Evolutionary conservation across 2,329 filamentous ascomycete genomes (phyloP).

Genomic region (Fusarium oligoseptatum): DNA sequence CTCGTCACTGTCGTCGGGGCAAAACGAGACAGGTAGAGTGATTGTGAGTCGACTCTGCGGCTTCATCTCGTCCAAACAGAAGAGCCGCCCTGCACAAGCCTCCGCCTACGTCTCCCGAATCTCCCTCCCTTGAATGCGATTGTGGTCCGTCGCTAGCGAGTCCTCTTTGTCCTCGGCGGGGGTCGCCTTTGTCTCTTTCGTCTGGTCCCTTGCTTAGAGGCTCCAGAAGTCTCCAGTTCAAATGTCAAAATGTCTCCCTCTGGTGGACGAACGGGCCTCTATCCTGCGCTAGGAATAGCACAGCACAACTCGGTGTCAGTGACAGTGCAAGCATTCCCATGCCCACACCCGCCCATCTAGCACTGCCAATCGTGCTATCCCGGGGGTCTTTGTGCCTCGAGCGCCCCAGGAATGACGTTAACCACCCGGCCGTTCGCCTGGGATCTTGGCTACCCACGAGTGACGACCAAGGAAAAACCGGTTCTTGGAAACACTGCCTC

Average conservation of each 20-base stretch:
- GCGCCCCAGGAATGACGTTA: conserved; percentile 42
- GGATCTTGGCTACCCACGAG: conserved; percentile 27
- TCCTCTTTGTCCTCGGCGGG: conserved; percentile 21
- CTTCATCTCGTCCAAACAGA: conserved; percentile 19
- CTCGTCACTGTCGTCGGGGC: conserved; percentile 13
- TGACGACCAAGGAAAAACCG: conserved; percentile 24
- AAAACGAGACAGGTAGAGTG: conserved; percentile 27
- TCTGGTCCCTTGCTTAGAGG: conserved; percentile 6
- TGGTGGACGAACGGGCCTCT: conserved; percentile 35
- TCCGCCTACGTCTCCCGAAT: conserved; percentile 32
- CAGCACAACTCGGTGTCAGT: conserved; percentile 17
- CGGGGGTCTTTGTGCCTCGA: conserved; percentile 29
- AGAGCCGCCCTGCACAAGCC: not conserved
- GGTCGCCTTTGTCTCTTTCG: conserved; percentile 28
- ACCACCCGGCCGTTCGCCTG: not conserved
- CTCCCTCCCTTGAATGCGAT: conserved; percentile 29
- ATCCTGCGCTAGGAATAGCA: conserved; percentile 41
- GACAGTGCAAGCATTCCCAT: conserved; percentile 40
- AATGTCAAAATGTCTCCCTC: conserved; percentile 35
- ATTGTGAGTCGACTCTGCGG: conserved; percentile 27
- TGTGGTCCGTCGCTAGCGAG: conserved; percentile 6
- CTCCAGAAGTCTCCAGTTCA: conserved; percentile 26
- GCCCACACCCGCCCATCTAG: conserved; percentile 19
- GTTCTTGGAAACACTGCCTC: conserved; percentile 40
- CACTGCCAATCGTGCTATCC: conserved; percentile 30